A percentile compares a stretch with the other conserved stretches of the same genome.
phyloP scores from a whole-genome alignment of 441 rosid genomes.

The Eutrema salsugineum region DNA sequence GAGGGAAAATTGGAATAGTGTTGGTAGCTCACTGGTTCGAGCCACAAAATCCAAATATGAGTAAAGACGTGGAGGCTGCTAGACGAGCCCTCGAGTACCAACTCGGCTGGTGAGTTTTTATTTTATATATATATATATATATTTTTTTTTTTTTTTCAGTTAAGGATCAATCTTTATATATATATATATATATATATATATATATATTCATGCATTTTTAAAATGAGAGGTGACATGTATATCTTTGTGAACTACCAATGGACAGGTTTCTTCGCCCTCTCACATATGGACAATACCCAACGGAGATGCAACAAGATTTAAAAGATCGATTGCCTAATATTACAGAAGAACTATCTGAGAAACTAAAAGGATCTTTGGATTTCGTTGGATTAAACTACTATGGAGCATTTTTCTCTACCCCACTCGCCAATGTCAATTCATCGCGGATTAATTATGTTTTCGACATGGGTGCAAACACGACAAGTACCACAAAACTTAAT shows the following conservation, averaged over 20 bases:
- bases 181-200: too few species aligned
- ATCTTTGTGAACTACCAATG: neutral
- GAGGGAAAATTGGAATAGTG: conserved; percentile 60
- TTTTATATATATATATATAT: too few species aligned
- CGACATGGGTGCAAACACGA: conserved; percentile 20
- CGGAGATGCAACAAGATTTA: neutral
- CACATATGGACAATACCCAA: conserved; percentile 31
- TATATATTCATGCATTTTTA: neutral
- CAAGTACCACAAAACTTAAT: neutral
- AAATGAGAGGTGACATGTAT: neutral
- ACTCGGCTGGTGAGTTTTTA: conserved; percentile 52
- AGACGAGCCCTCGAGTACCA: conserved; percentile 46
- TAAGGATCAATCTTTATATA: neutral
- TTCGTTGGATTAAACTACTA: conserved; percentile 33
- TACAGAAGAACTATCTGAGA: conserved; percentile 12
- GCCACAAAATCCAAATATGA: conserved; percentile 39
- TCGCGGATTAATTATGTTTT: neutral
- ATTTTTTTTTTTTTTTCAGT: neutral
- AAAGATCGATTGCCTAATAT: neutral
- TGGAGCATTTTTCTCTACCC: conserved; percentile 28
- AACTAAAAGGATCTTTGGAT: conserved; percentile 20
- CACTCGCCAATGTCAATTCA: neutral
- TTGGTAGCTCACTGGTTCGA: conserved; percentile 46
- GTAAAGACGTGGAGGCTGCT: conserved; percentile 38
- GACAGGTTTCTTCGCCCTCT: conserved; percentile 32